Percentiles rank a stretch among this genome's conserved stretches.
Conservation (phyloP, 768 basidiomycete genomes). For the Xerocomus spinulosus region DNA sequence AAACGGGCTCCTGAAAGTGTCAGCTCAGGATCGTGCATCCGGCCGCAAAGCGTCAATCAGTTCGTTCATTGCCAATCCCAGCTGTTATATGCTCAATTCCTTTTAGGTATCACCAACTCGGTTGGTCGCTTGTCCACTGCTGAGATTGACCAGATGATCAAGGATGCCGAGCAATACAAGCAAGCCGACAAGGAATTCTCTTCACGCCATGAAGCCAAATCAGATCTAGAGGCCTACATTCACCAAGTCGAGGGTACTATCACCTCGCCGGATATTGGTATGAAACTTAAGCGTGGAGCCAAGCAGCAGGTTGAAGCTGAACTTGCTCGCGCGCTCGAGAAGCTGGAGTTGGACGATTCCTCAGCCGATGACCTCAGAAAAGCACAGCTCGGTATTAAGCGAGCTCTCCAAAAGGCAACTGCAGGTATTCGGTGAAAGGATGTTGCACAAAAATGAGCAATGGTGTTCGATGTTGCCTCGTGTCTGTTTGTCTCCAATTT, state of each 20-base stretch:
- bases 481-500: conserved; percentile 13
- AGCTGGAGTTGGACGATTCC: conserved; percentile 96
- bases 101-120: conserved; percentile 91
- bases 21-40: conserved; percentile 96
- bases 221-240: conserved; percentile 96
- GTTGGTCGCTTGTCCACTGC: conserved; percentile 96
- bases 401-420: conserved; percentile 96
- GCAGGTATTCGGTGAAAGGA: conserved; percentile 71
- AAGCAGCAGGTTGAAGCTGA: conserved; percentile 94
- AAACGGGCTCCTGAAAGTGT: conserved; percentile 98
- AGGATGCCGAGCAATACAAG: conserved; percentile 96
- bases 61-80: conserved; percentile 36
- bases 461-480: conserved; percentile 10
- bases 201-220: conserved; percentile 95
- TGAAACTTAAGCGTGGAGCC: conserved; percentile 98
- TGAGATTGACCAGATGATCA: conserved; percentile 99
- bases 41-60: conserved; percentile 99
- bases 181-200: conserved; percentile 97
- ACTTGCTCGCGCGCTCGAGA: conserved; percentile 96
- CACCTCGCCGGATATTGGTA: conserved; percentile 92
- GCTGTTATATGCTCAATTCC: conserved; percentile 3
- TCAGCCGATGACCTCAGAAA: conserved; percentile 93
- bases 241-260: conserved; percentile 96
- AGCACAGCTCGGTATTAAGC: conserved; percentile 91
- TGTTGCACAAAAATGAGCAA: conserved; percentile 15